Conservation (phyloP, 139 green algal genomes). For the Monoraphidium neglectum region DNA sequence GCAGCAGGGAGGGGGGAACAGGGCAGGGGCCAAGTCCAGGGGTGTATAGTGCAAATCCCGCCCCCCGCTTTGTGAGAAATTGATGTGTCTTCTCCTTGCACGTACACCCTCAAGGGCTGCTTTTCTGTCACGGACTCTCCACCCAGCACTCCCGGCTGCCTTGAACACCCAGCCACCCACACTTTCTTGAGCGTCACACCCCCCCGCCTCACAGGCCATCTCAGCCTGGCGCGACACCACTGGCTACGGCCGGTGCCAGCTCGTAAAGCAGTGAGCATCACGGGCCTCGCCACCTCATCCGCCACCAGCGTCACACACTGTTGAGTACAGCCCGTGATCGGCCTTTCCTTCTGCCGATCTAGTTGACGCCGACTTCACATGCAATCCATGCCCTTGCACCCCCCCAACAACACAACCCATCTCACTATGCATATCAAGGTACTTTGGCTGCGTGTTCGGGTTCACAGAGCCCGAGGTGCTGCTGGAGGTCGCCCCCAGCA, state of each 20-base stretch:
- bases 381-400: no score
- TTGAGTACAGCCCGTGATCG: no score
- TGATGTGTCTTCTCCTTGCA: not conserved
- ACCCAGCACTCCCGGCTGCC: not conserved
- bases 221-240: slow-evolving; percentile 73
- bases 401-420: no score
- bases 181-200: not conserved
- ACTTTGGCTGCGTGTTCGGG: no score
- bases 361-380: no score
- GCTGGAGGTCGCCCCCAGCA: no score
- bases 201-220: slow-evolving; percentile 61
- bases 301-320: no score
- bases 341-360: no score
- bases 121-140: not conserved
- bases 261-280: slow-evolving; percentile 83
- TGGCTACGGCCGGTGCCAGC: slow-evolving; percentile 58
- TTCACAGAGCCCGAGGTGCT: no score
- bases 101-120: not conserved
- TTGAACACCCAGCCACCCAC: not conserved
- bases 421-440: no score
- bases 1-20: no score
- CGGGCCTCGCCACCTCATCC: no score
- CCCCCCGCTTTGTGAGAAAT: not conserved
- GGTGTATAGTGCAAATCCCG: not conserved
- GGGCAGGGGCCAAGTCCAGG: not conserved